Evolutionary conservation across 148 eudicot genomes (phyloP), one percentile per base, ranked within the genome.

Genomic region (Diospyros kaki): DNA sequence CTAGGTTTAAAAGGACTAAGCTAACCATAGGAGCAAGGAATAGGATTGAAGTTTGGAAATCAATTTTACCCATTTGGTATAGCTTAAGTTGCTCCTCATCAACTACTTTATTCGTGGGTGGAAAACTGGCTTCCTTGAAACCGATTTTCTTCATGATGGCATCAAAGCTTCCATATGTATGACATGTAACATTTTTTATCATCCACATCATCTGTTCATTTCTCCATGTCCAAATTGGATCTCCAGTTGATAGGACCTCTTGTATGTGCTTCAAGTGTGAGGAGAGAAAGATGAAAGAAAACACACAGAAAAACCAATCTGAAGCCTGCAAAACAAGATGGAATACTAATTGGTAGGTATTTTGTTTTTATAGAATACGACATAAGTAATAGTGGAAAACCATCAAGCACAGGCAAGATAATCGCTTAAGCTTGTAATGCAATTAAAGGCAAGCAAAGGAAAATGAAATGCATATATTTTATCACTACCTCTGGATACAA

Each of bases 21-120:
- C 78, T 73, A 18, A 83, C 83, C 73, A 93, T 12, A 5, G 96
- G 96, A 14, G 68, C 64, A 50, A 93, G 76, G 13, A 90, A 73
- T 77, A 74, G 72, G 62, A 74, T 74, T 12, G 96, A 77, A 48
- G 86, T 74, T 69, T 86, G 87, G n/a, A 90, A 90, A 80, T 93
- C 92, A 54, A 69, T 85, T 40, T 45, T 77, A 1, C 88, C 98
- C 71, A 72, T 64, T 63, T 79, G 77, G 75, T 89, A 89, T 58
- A 75, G 78, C 65, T 83, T 78, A 3, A 66, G 45, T 66, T 79
- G 73, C 63, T 87, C 87, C 2, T 87, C 86, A 9, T 85, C 88
- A 2, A 63, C 79, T 9, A 78, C 88, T 72, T 93, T 93, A 40
- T 87, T 89, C 11, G 98, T 93, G 2, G 87, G 87, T 13, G 76